Evolutionary conservation across 352 stramenopile genomes (phyloP).

Genomic region (Phytophthora pluvialis): DNA sequence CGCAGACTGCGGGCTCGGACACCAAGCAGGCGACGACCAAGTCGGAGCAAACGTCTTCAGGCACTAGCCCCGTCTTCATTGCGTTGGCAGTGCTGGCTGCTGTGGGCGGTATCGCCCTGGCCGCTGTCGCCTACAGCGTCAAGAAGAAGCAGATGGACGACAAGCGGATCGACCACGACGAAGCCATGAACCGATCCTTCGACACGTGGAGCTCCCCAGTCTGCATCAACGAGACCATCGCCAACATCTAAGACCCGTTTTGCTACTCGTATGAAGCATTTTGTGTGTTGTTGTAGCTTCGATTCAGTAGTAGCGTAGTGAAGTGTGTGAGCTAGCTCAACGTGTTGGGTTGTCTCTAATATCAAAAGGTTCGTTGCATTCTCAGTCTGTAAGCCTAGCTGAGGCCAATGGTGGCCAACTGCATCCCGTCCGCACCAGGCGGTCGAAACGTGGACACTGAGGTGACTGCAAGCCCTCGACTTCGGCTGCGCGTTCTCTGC

Average conservation of each 20-base stretch:
- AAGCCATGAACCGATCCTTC: slow-evolving; percentile 32
- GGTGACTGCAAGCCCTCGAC: slow-evolving; percentile 2
- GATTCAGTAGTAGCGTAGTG: slow-evolving; percentile 13
- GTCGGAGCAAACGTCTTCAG: background rate
- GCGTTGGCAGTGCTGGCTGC: slow-evolving; percentile 27
- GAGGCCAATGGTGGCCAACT: slow-evolving; percentile 8
- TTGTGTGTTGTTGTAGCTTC: background rate
- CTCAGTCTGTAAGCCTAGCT: background rate
- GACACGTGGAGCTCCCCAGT: slow-evolving; percentile 39
- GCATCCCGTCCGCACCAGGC: background rate
- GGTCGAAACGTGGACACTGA: slow-evolving; percentile 1
- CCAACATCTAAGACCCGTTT: slow-evolving; percentile 35
- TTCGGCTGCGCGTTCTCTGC: slow-evolving; percentile 9
- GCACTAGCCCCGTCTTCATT: slow-evolving; percentile 39
- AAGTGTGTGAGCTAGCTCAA: background rate
- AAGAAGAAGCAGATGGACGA: slow-evolving; percentile 44
- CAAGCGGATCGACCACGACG: slow-evolving; percentile 33
- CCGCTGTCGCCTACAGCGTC: slow-evolving; percentile 23
- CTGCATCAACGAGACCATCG: slow-evolving; percentile 37
- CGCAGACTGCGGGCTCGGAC: slow-evolving; percentile 21
- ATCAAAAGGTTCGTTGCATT: background rate
- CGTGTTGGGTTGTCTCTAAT: background rate
- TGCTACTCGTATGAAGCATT: background rate
- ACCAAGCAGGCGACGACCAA: slow-evolving; percentile 38
- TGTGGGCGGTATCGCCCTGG: slow-evolving; percentile 32